Percentiles rank a stretch among this genome's conserved stretches.
Conservation (phyloP, 768 basidiomycete species). For the Clitopilus hobsonii region DNA sequence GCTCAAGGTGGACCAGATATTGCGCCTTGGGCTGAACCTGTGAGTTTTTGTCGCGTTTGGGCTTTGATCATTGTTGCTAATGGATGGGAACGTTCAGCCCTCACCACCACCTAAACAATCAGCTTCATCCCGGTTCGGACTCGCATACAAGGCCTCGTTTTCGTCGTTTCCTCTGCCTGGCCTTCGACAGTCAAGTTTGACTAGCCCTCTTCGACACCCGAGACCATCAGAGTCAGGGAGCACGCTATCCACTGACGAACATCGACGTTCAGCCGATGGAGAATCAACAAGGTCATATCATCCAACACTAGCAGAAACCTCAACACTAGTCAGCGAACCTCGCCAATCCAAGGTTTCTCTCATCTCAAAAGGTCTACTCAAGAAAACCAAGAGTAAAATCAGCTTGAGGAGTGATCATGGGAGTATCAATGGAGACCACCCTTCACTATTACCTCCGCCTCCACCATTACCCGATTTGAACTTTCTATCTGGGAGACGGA, state of each 20-base stretch:
- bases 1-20: constrained; percentile 2
- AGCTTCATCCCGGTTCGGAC: constrained; percentile 29
- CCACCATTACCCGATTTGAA: constrained; percentile 24
- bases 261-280: constrained; percentile 25
- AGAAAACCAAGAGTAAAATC: constrained; percentile 34
- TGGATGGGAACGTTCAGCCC: constrained; percentile 26
- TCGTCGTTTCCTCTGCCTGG: constrained; percentile 27
- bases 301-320: constrained; percentile 12
- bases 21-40: constrained; percentile 14
- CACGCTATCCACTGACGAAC: constrained; percentile 24
- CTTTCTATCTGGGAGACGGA: constrained; percentile 19
- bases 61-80: background rate
- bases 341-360: constrained; percentile 49
- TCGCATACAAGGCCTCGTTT: constrained; percentile 35
- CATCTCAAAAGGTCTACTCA: constrained; percentile 36
- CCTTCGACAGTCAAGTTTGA: constrained; percentile 25
- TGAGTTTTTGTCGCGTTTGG: constrained; percentile 6
- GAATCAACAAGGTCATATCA: constrained; percentile 23
- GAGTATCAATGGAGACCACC: constrained; percentile 29
- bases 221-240: constrained; percentile 32
- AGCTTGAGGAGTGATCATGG: constrained; percentile 30
- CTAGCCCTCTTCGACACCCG: constrained; percentile 24
- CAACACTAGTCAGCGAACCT: constrained; percentile 20
- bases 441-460: constrained; percentile 29
- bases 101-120: constrained; percentile 37